Evolutionary conservation across 129 eudicot genomes (phyloP), one percentile per base, ranked within the genome.

Genomic region (Pulicaria dysenterica): DNA sequence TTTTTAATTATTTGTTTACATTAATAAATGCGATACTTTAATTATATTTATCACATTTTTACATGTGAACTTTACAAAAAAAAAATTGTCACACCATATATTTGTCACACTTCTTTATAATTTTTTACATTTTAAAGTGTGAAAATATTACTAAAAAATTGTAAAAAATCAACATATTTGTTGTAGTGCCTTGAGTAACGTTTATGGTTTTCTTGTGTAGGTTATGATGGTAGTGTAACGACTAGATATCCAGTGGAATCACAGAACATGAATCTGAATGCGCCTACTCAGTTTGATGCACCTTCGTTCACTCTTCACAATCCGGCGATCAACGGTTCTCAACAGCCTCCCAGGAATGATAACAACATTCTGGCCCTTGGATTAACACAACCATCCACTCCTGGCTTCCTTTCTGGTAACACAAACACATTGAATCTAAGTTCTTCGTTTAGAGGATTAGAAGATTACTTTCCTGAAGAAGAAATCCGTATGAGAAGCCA

Each of bases 401-500:
- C 91, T 16, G 73, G 46, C 56, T 87, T 83, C 58, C 87, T 76
- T 12, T 50, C 85, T 1, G 82, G 80, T 17, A 82, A 82, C 75
- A 73, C 96, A 44, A 72, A 88, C 44, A 82, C 86, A 42, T 73
- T 67, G 16, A 82, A 85, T 62, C 70, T 67, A 46, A 44, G 77
- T 43, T 59, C 88, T 48, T 73, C 88, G 0, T 90, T 75, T 67
- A 80, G 88, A 72, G 97, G 95, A 24, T 46, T 70, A 42, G 98
- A 87, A 41, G 92, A 89, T 44, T 85, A 65, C 56, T 76, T 87
- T 16, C 83, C 90, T 0, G 96, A 94, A 76, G 99, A 94, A 49
- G 99, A 94, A 53, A 94, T 94, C 70, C 97, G 99, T 4, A 69
- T 88, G 81, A 94, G 92, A 81, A 94, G 96, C 78, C 92, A 94